These are phyloP conservation scores for Aegilops bicornis DNA, from an alignment of 176 grass and related monocot species.

Conservation along the genomic window DNA sequence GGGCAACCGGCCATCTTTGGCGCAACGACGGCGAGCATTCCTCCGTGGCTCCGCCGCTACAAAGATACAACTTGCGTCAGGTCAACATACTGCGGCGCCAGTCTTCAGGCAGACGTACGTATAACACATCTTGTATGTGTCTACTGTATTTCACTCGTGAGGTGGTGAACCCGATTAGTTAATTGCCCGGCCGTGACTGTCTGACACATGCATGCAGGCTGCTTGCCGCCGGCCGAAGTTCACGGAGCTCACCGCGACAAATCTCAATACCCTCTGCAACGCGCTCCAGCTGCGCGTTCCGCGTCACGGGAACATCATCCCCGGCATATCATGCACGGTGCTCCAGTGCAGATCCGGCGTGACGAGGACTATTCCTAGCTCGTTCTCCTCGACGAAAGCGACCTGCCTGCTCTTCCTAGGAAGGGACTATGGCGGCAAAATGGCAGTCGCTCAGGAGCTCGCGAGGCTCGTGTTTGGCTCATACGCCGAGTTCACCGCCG, in stretches of 20 bases:
- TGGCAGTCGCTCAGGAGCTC: conserved; percentile 54
- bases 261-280: conserved; percentile 58
- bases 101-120: neutral
- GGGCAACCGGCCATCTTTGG: neutral
- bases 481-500: neutral
- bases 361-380: neutral
- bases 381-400: conserved; percentile 2
- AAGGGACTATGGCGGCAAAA: conserved; percentile 42
- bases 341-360: conserved; percentile 64
- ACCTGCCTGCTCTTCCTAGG: conserved; percentile 72
- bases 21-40: neutral
- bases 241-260: conserved; percentile 70
- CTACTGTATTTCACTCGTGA: neutral
- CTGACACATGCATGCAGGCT: neutral
- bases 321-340: conserved; percentile 53
- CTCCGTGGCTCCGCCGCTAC: neutral
- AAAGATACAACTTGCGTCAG: neutral
- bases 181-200: neutral
- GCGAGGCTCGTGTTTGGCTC: conserved; percentile 69
- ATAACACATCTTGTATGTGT: neutral
- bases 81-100: neutral
- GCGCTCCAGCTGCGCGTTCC: conserved; percentile 44
- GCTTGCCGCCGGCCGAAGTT: conserved; percentile 36
- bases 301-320: conserved; percentile 40
- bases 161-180: neutral